These are phyloP conservation scores for Debaryomyces sp. DNA, from an alignment of 1,139 yeast species.

Conservation along the genomic window DNA sequence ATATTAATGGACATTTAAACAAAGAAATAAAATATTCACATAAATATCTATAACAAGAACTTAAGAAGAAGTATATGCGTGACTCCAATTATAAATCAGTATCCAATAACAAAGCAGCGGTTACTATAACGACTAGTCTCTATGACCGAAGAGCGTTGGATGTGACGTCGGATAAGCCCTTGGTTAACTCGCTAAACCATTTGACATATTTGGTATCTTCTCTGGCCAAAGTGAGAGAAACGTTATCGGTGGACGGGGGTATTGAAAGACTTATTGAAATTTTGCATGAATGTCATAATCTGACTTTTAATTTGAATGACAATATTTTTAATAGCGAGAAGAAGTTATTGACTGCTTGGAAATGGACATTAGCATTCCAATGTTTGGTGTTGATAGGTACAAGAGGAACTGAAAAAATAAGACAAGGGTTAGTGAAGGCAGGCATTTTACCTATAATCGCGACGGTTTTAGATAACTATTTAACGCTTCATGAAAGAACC, in stretches of 20 bases:
- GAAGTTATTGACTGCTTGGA: constrained; percentile 79
- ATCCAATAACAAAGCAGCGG: constrained; percentile 82
- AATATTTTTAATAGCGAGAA: constrained; percentile 48
- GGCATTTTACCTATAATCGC: constrained; percentile 91
- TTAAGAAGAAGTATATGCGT: constrained; percentile 56
- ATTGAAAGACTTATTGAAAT: constrained; percentile 85
- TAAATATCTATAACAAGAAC: neutral
- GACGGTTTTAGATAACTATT: constrained; percentile 85
- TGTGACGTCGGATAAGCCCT: constrained; percentile 85
- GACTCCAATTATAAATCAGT: constrained; percentile 86
- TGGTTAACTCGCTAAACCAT: constrained; percentile 89
- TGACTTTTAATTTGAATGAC: constrained; percentile 33
- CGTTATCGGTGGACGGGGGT: constrained; percentile 88
- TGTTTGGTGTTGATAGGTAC: constrained; percentile 90
- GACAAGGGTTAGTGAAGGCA: constrained; percentile 86
- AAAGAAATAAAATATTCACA: constrained; percentile 1
- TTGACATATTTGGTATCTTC: constrained; percentile 85
- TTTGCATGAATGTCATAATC: constrained; percentile 71
- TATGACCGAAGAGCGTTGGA: constrained; percentile 94
- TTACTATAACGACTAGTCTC: constrained; percentile 82
- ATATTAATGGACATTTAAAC: neutral
- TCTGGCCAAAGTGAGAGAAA: constrained; percentile 87
- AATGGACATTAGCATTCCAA: constrained; percentile 95
- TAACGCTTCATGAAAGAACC: constrained; percentile 46
- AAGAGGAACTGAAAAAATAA: constrained; percentile 83